These are phyloP conservation scores for Amanita subjunquillea DNA, from an alignment of 768 basidiomycete species.

Conservation along the genomic window DNA sequence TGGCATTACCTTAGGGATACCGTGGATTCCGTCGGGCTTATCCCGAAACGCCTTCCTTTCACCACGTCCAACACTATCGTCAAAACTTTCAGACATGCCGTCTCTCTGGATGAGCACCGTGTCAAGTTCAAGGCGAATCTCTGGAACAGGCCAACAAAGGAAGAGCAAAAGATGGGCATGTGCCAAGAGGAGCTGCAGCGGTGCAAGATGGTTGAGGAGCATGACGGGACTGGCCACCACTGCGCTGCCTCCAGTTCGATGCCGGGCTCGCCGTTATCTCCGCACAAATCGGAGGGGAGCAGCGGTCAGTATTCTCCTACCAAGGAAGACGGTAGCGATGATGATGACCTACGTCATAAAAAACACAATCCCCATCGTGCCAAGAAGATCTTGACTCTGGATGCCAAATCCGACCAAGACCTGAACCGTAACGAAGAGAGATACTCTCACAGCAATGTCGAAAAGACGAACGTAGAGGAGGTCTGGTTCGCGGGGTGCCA, in stretches of 20 bases:
- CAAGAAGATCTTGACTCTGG: slow-evolving; percentile 7
- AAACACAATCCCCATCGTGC: background rate
- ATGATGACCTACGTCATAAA: background rate
- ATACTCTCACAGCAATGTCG: slow-evolving; percentile 13
- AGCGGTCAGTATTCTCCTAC: background rate
- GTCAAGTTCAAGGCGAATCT: slow-evolving; percentile 49
- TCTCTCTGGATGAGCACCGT: slow-evolving; percentile 54
- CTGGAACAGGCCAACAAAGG: slow-evolving; percentile 29
- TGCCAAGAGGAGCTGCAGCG: background rate
- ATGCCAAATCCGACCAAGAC: slow-evolving; percentile 15
- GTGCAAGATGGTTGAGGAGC: background rate
- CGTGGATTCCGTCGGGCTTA: slow-evolving; percentile 50
- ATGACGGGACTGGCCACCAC: background rate
- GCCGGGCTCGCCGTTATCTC: background rate
- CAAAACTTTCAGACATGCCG: slow-evolving; percentile 50
- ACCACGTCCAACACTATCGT: slow-evolving; percentile 45
- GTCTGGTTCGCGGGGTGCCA: slow-evolving; percentile 61
- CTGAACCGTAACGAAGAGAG: slow-evolving; percentile 21
- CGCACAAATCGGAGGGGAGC: background rate
- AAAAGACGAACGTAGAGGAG: slow-evolving; percentile 38
- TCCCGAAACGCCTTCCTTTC: slow-evolving; percentile 46
- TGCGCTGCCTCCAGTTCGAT: background rate
- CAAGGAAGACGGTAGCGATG: background rate
- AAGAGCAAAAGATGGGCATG: slow-evolving; percentile 18
- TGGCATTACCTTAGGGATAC: slow-evolving; percentile 39